These are phyloP conservation scores for Pseudozyma pruni DNA, from an alignment of 1,284 basidiomycete species.

Conservation along the genomic window DNA sequence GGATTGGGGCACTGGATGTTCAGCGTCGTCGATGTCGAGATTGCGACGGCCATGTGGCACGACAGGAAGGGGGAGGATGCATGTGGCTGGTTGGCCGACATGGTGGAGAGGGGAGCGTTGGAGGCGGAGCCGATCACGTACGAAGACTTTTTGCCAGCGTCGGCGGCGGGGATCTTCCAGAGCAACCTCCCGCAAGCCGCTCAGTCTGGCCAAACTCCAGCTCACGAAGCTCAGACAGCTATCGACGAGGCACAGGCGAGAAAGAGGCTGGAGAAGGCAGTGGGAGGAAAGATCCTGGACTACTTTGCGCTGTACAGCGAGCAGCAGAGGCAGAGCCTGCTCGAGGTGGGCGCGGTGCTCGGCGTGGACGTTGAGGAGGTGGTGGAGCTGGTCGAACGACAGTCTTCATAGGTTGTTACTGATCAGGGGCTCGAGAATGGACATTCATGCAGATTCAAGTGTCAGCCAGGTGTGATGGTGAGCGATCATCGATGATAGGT, in stretches of 20 bases:
- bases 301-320: slow-evolving; percentile 36
- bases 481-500: neutral
- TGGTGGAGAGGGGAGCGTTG: slow-evolving; percentile 64
- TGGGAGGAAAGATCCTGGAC: slow-evolving; percentile 37
- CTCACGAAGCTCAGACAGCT: neutral
- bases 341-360: slow-evolving; percentile 9
- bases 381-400: slow-evolving; percentile 1
- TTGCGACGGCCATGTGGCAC: slow-evolving; percentile 15
- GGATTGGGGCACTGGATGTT: slow-evolving; percentile 57
- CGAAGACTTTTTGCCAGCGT: slow-evolving; percentile 70
- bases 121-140: slow-evolving; percentile 68
- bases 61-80: neutral
- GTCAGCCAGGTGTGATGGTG: too few species aligned
- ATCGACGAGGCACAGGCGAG: slow-evolving; percentile 9
- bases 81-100: slow-evolving; percentile 30
- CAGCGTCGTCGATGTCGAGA: slow-evolving; percentile 7
- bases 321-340: slow-evolving; percentile 34
- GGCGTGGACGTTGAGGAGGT: neutral
- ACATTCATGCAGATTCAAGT: neutral
- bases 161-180: slow-evolving; percentile 70
- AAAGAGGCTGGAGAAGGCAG: slow-evolving; percentile 15
- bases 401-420: too few species aligned
- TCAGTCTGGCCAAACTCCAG: neutral
- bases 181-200: slow-evolving; percentile 59
- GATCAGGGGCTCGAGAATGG: slow-evolving; percentile 3